These are phyloP conservation scores for Stromatinia cepivora DNA, from an alignment of 2,329 filamentous ascomycete genomes.

Conservation along the genomic window DNA sequence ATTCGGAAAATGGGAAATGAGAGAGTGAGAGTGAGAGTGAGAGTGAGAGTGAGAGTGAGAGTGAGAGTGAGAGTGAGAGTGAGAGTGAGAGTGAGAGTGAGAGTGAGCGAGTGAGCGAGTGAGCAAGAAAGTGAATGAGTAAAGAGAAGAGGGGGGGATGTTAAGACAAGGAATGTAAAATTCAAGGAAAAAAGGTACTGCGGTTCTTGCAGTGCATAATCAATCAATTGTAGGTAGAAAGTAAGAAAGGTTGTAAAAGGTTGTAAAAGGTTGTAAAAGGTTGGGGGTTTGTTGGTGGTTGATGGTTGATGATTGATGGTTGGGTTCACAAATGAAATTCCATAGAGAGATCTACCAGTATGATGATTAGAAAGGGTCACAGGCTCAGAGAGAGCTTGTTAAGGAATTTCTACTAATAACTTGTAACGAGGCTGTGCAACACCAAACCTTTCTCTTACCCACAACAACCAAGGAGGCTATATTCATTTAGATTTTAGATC, in stretches of 20 bases:
- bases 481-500: not conserved
- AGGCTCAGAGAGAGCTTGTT: not conserved
- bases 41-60: no score
- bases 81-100: not conserved
- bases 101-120: not conserved
- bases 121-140: not conserved
- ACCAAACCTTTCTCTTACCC: not conserved
- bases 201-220: not conserved
- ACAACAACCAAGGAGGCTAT: not conserved
- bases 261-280: no score
- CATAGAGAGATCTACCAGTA: not conserved
- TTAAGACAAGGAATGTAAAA: not conserved
- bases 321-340: not conserved
- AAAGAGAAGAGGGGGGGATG: not conserved
- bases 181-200: not conserved
- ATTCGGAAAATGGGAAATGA: not conserved
- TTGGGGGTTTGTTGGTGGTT: not conserved
- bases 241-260: not conserved
- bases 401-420: no score
- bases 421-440: no score
- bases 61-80: not conserved
- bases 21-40: not conserved
- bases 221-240: not conserved
- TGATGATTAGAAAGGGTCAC: no score
- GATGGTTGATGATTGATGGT: not conserved